Evolutionary conservation across 192 early-diverging fungal genomes (phyloP), one percentile per base, ranked within the genome.

Genomic region (Geosiphon pyriformis): DNA sequence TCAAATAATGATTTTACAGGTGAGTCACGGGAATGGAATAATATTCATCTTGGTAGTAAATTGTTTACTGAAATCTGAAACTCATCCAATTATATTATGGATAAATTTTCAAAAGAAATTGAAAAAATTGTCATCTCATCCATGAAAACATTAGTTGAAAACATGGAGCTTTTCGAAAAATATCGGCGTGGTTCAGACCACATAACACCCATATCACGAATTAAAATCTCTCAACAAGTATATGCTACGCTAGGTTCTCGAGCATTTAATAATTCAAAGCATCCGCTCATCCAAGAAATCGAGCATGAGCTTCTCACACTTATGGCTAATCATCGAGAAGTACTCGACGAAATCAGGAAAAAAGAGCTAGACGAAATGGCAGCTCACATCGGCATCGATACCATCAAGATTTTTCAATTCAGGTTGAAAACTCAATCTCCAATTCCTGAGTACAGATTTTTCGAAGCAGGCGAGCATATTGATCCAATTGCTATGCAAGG

Each of bases 171-270:
- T 2, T 61, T 61, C 23, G 10, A 20, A 27, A 3, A 12, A 48
- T 2, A 20, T 49, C 23, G 23, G 27, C 0, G 15, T 0, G 60
- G 60, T 2, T 8, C 20, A 32, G 60, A 61, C 23, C 29, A 42
- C 2, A 34, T 47, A 20, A 48, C 60, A 27, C 3, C 4, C 8
- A 15, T 61, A 27, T 23, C 33, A 18, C 60, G 37, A 17, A 48
- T 20, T 17, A 61, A 61, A 48, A 23, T 61, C 42, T 42, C 37
- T 30, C 60, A 61, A 49, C 60, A 61, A 0, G 20, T 61, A 22
- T 61, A 49, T 10, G 60, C 60, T 1, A 26, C 27, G 3, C 33
- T 61, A 47, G 35, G 60, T 25, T 57, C 17, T 31, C 12, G 33
- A 12, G 20, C 29, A 0, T 15, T 15, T 27, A 26, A 47, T 47